A percentile compares a stretch with the other conserved stretches of the same genome.
Conservation (phyloP, 306 rosid genomes). For the Parietaria judaica region DNA sequence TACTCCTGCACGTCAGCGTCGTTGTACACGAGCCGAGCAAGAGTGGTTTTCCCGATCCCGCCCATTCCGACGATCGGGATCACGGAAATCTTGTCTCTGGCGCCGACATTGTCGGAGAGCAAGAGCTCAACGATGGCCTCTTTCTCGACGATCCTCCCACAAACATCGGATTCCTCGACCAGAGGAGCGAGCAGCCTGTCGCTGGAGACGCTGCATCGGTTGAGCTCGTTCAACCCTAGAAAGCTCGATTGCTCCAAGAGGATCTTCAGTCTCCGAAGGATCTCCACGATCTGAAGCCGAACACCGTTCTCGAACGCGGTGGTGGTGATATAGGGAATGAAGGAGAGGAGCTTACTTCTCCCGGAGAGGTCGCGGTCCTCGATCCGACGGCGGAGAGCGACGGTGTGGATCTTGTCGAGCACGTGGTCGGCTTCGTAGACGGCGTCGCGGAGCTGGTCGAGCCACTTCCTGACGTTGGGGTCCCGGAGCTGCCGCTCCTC, state of each 20-base stretch:
- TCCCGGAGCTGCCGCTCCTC: constrained; percentile 24
- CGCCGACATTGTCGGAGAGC: background rate
- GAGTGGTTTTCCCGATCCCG: constrained; percentile 16
- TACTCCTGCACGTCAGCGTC: constrained; percentile 2
- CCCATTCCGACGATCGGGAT: constrained; percentile 21
- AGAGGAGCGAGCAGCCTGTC: background rate
- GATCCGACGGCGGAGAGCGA: constrained; percentile 5
- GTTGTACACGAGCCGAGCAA: constrained; percentile 15
- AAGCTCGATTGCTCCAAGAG: background rate
- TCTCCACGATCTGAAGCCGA: background rate
- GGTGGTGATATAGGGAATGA: background rate
- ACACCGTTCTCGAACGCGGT: background rate
- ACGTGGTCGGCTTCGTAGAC: constrained; percentile 17
- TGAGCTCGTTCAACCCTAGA: constrained; percentile 6
- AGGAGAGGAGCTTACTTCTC: background rate
- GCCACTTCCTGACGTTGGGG: constrained; percentile 18
- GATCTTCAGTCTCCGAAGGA: background rate
- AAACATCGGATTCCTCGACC: constrained; percentile 5
- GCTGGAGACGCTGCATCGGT: background rate
- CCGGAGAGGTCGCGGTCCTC: background rate
- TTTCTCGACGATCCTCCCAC: constrained; percentile 10
- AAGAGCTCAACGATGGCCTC: constrained; percentile 8
- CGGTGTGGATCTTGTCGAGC: constrained; percentile 28
- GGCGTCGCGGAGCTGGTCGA: background rate
- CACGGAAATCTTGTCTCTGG: background rate